Evolutionary conservation across 2,329 filamentous ascomycete species (phyloP).

Genomic region (Hypoxylon sp.): DNA sequence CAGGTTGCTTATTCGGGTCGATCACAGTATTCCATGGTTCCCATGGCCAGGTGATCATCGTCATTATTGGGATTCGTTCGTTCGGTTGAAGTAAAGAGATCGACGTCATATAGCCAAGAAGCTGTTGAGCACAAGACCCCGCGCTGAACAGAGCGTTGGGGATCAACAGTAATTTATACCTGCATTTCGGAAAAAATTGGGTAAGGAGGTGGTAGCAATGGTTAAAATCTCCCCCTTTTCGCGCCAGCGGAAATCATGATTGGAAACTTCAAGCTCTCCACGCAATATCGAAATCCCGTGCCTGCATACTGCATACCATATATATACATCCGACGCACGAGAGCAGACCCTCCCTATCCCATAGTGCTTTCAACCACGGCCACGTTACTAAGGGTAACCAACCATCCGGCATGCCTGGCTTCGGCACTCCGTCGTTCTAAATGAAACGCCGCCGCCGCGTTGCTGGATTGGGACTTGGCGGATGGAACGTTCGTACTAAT

Average conservation of each 20-base stretch:
- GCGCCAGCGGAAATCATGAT: slow-evolving; percentile 10
- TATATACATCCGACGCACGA: not conserved
- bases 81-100: slow-evolving; percentile 34
- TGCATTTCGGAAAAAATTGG: slow-evolving; percentile 34
- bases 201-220: slow-evolving; percentile 23
- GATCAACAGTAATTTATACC: slow-evolving; percentile 41
- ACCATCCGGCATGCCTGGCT: slow-evolving; percentile 16
- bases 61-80: slow-evolving; percentile 15
- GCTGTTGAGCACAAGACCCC: slow-evolving; percentile 6
- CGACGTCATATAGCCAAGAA: slow-evolving; percentile 41
- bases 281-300: slow-evolving; percentile 38
- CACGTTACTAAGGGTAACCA: slow-evolving; percentile 16
- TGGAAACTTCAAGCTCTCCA: slow-evolving; percentile 7
- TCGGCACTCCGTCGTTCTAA: slow-evolving; percentile 33
- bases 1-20: slow-evolving; percentile 30
- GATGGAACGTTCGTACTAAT: slow-evolving; percentile 25
- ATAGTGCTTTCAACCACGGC: slow-evolving; percentile 12
- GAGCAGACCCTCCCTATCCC: slow-evolving; percentile 9
- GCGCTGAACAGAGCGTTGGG: slow-evolving; percentile 11
- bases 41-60: slow-evolving; percentile 31
- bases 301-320: slow-evolving; percentile 33
- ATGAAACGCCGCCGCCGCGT: slow-evolving; percentile 34
- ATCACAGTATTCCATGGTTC: slow-evolving; percentile 28
- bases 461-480: slow-evolving; percentile 32
- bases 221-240: slow-evolving; percentile 35